Conservation (phyloP, 768 basidiomycete genomes). For the Rhizopogon vinicolor region DNA sequence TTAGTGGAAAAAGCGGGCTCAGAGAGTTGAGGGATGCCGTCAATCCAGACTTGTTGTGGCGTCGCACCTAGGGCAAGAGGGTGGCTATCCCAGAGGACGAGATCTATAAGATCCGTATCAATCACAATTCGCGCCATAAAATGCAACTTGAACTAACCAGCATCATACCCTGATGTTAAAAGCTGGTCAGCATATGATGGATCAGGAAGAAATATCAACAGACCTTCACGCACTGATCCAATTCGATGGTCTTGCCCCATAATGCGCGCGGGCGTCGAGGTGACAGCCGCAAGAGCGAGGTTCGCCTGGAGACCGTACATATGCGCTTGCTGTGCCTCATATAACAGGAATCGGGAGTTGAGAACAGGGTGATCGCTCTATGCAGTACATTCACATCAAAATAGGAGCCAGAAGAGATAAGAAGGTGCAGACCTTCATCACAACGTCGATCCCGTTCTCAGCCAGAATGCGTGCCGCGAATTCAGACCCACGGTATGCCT, state of each 20-base stretch:
- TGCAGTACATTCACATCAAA: constrained; percentile 6
- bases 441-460: constrained; percentile 51
- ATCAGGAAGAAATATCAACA: neutral
- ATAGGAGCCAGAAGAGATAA: constrained; percentile 11
- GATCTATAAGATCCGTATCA: constrained; percentile 34
- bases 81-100: constrained; percentile 76
- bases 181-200: neutral
- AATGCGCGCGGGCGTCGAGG: constrained; percentile 63
- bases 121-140: constrained; percentile 3
- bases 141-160: constrained; percentile 35
- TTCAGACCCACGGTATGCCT: constrained; percentile 61
- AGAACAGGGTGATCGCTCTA: constrained; percentile 52
- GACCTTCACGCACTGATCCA: constrained; percentile 55
- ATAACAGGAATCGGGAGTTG: constrained; percentile 52
- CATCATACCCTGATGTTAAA: constrained; percentile 54
- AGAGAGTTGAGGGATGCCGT: constrained; percentile 71
- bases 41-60: constrained; percentile 79
- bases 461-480: constrained; percentile 59
- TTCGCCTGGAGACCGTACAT: constrained; percentile 66
- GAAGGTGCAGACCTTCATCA: constrained; percentile 49
- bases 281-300: constrained; percentile 67
- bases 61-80: constrained; percentile 76
- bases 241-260: constrained; percentile 74
- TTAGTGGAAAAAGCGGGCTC: constrained; percentile 48
- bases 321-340: constrained; percentile 62